These are phyloP conservation scores for Dryadomyces quercivorus DNA, from an alignment of 2,329 filamentous ascomycete genomes.

Conservation along the genomic window DNA sequence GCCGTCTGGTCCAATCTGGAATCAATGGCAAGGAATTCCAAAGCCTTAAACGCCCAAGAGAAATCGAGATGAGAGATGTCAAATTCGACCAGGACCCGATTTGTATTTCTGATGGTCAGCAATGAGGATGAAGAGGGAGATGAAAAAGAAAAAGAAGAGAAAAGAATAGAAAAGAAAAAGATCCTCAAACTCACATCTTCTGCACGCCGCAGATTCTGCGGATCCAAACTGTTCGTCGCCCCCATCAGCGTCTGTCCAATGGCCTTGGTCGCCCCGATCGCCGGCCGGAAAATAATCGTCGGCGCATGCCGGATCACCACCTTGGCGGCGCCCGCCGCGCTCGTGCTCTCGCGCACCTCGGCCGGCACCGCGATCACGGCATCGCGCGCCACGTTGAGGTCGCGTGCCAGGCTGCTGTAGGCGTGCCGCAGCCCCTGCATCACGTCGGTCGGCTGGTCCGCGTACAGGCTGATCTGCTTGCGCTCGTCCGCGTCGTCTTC, in stretches of 20 bases:
- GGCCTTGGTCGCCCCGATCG: conserved; percentile 80
- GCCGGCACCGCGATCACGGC: conserved; percentile 91
- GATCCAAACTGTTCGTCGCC: conserved; percentile 84
- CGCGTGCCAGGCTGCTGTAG: conserved; percentile 69
- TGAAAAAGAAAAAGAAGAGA: neutral
- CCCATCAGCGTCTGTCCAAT: conserved; percentile 84
- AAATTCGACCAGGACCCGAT: conserved; percentile 4
- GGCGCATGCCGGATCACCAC: conserved; percentile 73
- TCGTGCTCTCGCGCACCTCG: conserved; percentile 77
- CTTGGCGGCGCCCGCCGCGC: conserved; percentile 65
- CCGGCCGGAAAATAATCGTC: conserved; percentile 84
- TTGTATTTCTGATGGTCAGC: conserved; percentile 7
- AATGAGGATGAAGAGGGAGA: too few species aligned
- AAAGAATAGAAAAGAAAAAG: neutral
- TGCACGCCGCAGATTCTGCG: conserved; percentile 63
- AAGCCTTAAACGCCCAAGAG: neutral
- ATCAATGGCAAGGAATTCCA: too few species aligned
- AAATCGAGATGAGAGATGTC: neutral
- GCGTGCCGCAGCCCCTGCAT: conserved; percentile 76
- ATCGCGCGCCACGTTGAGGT: conserved; percentile 76
- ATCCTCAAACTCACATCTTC: conserved; percentile 65
- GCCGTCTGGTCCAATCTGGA: too few species aligned
- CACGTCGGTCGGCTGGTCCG: conserved; percentile 84
- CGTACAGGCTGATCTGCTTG: conserved; percentile 80
- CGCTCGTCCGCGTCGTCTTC: conserved; percentile 52